phyloP scores from a whole-genome alignment of 805 yeast species.

The Pichia manshurica region DNA sequence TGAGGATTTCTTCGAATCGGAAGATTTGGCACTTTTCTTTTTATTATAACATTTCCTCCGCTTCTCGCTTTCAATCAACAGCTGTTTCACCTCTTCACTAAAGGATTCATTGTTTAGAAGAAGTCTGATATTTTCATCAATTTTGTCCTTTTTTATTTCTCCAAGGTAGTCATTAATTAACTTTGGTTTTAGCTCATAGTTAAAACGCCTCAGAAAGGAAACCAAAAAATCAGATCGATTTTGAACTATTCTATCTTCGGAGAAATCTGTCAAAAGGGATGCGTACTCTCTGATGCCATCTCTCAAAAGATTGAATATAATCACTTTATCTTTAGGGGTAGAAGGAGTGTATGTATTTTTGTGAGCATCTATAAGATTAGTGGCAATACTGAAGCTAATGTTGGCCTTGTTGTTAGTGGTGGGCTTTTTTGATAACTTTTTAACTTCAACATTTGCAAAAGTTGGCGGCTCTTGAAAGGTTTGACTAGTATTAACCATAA shows the following conservation, averaged over 20 bases:
- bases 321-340: conserved; percentile 2
- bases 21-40: conserved; percentile 14
- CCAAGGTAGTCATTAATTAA: conserved; percentile 23
- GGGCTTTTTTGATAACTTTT: neutral
- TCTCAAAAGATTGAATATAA: conserved; percentile 15
- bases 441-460: conserved; percentile 6
- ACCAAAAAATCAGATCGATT: conserved; percentile 25
- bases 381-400: neutral
- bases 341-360: conserved; percentile 1
- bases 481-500: neutral
- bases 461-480: conserved; percentile 13
- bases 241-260: conserved; percentile 6
- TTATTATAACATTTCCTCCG: conserved; percentile 26
- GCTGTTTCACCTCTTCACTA: conserved; percentile 16
- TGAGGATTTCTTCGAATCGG: neutral
- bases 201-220: conserved; percentile 16
- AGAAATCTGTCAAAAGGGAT: conserved; percentile 16
- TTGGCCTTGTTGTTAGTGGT: neutral
- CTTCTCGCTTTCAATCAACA: conserved; percentile 24
- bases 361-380: too few species aligned
- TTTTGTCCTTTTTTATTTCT: conserved; percentile 22
- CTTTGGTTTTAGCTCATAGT: conserved; percentile 22
- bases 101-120: conserved; percentile 14
- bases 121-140: conserved; percentile 10
- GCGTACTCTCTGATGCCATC: conserved; percentile 25